These are phyloP conservation scores for Emmonsiellopsis sp. DNA, from an alignment of 2,329 filamentous ascomycete genomes.

Conservation along the genomic window DNA sequence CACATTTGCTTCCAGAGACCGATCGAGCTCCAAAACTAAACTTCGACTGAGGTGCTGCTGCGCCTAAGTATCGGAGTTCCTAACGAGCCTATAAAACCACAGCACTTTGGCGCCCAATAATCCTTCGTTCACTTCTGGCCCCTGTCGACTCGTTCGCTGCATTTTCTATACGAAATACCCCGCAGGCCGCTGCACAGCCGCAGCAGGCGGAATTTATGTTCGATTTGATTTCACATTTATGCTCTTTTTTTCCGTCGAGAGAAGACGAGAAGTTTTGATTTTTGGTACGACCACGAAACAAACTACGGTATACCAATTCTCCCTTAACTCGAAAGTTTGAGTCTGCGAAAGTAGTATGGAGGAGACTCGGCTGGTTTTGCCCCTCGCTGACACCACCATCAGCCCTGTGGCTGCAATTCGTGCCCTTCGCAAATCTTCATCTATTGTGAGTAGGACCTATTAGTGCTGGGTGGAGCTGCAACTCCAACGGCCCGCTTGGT, in stretches of 20 bases:
- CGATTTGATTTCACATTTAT: not conserved
- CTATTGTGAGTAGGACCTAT: constrained; percentile 1
- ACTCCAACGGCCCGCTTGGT: not conserved
- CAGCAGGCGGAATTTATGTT: not conserved
- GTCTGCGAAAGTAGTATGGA: not conserved
- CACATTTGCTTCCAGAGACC: too few relatives aligned
- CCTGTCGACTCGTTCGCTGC: not conserved
- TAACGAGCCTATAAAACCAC: not conserved
- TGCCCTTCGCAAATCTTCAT: constrained; percentile 2
- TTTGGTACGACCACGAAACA: too few relatives aligned
- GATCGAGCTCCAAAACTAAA: too few relatives aligned
- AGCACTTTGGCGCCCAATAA: not conserved
- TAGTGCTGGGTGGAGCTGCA: not conserved
- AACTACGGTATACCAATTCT: too few relatives aligned
- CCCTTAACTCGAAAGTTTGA: not conserved
- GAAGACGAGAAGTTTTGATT: too few relatives aligned
- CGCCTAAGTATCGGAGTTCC: too few relatives aligned
- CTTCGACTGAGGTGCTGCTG: too few relatives aligned
- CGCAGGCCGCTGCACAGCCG: not conserved
- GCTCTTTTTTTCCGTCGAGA: not conserved
- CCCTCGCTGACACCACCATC: not conserved
- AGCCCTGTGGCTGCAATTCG: not conserved
- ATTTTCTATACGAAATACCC: constrained; percentile 1
- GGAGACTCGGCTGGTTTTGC: not conserved
- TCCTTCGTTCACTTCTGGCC: not conserved